phyloP scores from a whole-genome alignment of 257 asterid genomes.

The Marsdenia floribunda region DNA sequence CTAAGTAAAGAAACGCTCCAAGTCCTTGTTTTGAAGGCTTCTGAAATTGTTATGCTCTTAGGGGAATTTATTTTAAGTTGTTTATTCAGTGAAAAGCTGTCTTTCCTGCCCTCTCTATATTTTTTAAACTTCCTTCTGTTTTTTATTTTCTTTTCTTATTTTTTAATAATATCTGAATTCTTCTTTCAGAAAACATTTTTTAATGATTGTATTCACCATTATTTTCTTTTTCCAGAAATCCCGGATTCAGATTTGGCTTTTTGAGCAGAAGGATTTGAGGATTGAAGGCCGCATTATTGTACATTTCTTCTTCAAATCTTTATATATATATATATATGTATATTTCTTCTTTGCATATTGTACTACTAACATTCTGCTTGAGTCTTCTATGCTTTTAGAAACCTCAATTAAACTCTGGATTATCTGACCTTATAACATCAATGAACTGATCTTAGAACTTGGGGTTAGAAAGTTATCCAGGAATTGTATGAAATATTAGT shows the following conservation, averaged over 20 bases:
- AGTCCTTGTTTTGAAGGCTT: neutral
- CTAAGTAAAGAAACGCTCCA: neutral
- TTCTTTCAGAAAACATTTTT: neutral
- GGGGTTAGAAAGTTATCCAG: neutral
- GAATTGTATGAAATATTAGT: neutral
- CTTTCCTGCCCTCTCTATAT: neutral
- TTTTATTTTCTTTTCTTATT: neutral
- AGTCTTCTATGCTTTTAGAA: neutral
- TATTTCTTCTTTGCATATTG: neutral
- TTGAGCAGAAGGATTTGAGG: slow-evolving; percentile 62
- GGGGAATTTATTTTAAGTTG: neutral
- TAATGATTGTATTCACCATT: neutral
- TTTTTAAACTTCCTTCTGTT: neutral
- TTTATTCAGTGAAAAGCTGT: neutral
- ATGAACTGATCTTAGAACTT: neutral
- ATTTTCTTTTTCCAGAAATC: slow-evolving; percentile 37
- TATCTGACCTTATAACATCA: neutral
- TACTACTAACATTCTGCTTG: neutral
- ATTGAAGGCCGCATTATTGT: slow-evolving; percentile 63
- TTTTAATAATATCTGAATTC: neutral
- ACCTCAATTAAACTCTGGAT: neutral
- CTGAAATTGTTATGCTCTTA: neutral
- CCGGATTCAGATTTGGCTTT: slow-evolving; percentile 56
- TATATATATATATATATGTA: neutral
- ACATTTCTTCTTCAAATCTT: slow-evolving; percentile 5